Conservation (phyloP, 176 grass and related monocot species). For the Pontederia paniculata region DNA sequence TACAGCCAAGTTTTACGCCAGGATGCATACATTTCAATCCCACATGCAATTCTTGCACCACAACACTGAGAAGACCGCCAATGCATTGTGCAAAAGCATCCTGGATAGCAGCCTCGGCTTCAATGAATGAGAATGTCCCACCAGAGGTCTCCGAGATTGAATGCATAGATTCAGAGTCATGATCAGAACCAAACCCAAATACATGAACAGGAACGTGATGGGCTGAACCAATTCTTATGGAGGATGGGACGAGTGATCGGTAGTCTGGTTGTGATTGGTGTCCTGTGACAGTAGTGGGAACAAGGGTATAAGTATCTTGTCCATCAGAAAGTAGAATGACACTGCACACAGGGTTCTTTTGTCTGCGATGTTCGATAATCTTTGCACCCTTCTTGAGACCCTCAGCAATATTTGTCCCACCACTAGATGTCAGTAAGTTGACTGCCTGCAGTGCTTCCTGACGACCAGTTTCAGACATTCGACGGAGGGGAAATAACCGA, state of each 20-base stretch:
- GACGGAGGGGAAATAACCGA: constrained; percentile 52
- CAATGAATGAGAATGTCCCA: constrained; percentile 75
- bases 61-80: constrained; percentile 48
- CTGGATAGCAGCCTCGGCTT: constrained; percentile 38
- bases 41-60: constrained; percentile 48
- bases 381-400: constrained; percentile 61
- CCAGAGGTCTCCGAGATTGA: constrained; percentile 30
- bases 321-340: constrained; percentile 70
- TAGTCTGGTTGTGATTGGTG: constrained; percentile 17
- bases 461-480: constrained; percentile 45
- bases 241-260: constrained; percentile 41
- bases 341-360: constrained; percentile 52
- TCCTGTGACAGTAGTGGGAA: background rate
- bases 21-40: constrained; percentile 33
- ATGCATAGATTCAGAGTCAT: constrained; percentile 46
- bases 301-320: constrained; percentile 22
- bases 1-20: constrained; percentile 37
- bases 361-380: constrained; percentile 42
- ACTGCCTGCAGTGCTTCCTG: constrained; percentile 48
- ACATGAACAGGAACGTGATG: constrained; percentile 49
- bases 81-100: constrained; percentile 64
- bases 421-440: constrained; percentile 31
- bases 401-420: constrained; percentile 57
- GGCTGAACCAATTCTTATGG: constrained; percentile 24
- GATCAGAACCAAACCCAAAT: constrained; percentile 64